Evolutionary conservation across 495 filamentous ascomycete species (phyloP).

Genomic region (Thozetella sp.): DNA sequence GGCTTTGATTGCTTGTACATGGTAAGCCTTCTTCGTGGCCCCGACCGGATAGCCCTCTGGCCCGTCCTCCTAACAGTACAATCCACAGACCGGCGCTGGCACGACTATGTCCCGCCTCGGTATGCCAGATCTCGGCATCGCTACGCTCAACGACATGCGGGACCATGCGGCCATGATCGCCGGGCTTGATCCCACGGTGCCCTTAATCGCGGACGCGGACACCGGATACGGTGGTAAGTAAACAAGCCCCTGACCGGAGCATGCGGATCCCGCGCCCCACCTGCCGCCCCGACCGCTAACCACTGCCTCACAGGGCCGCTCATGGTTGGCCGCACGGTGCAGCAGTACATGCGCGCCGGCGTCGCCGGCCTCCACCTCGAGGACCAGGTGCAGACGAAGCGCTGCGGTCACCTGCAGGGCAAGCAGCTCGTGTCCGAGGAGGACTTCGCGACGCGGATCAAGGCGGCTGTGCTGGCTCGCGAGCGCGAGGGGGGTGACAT

Average conservation of each 20-base stretch:
- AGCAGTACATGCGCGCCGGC: slow-evolving; percentile 66
- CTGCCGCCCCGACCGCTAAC: slow-evolving; percentile 58
- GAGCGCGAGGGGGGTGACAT: slow-evolving; percentile 53
- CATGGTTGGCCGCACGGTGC: slow-evolving; percentile 62
- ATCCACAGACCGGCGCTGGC: slow-evolving; percentile 70
- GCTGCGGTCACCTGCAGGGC: slow-evolving; percentile 62
- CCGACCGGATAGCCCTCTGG: background rate
- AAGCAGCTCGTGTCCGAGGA: slow-evolving; percentile 61
- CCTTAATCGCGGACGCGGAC: slow-evolving; percentile 73
- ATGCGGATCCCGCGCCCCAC: slow-evolving; percentile 38
- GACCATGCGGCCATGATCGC: slow-evolving; percentile 69
- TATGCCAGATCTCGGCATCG: slow-evolving; percentile 67
- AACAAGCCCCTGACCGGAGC: slow-evolving; percentile 40
- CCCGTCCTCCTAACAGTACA: slow-evolving; percentile 48
- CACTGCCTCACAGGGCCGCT: slow-evolving; percentile 58
- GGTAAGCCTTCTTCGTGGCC: slow-evolving; percentile 37
- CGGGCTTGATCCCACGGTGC: slow-evolving; percentile 54
- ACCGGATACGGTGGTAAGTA: slow-evolving; percentile 55
- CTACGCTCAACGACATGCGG: slow-evolving; percentile 64
- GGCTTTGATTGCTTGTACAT: slow-evolving; percentile 71
- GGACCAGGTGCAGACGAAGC: slow-evolving; percentile 69
- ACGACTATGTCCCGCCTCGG: slow-evolving; percentile 65
- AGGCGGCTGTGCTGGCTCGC: slow-evolving; percentile 35
- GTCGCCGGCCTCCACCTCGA: slow-evolving; percentile 74
- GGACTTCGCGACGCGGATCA: slow-evolving; percentile 57